Conservation (phyloP, 2,329 filamentous ascomycete species). For the Nigrospora osmanthi region DNA sequence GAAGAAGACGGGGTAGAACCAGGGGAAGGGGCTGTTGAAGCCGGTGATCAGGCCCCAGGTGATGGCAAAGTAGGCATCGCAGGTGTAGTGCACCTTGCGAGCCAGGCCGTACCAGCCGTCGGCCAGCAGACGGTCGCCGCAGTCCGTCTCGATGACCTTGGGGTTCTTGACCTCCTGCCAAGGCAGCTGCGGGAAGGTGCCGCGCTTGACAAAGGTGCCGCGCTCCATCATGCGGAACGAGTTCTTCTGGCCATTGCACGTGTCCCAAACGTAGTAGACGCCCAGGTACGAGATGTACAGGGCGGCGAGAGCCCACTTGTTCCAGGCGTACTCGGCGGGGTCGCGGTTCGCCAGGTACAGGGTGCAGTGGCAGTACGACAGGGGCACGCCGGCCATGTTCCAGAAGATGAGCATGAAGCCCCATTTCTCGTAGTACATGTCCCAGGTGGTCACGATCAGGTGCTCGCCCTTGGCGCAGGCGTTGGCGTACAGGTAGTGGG, state of each 20-base stretch:
- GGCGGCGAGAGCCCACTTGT: slow-evolving; percentile 54
- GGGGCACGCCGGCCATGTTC: slow-evolving; percentile 86
- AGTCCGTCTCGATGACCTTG: slow-evolving; percentile 63
- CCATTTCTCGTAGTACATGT: slow-evolving; percentile 97
- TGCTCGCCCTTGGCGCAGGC: slow-evolving; percentile 90
- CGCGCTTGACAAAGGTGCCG: slow-evolving; percentile 61
- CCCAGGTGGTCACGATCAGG: slow-evolving; percentile 83
- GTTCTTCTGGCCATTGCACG: slow-evolving; percentile 89
- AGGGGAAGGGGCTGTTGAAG: slow-evolving; percentile 67
- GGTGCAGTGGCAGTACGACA: slow-evolving; percentile 90
- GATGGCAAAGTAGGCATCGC: slow-evolving; percentile 40
- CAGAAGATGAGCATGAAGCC: slow-evolving; percentile 98
- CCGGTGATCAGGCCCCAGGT: slow-evolving; percentile 45
- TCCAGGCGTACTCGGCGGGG: slow-evolving; percentile 71
- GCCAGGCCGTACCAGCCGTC: slow-evolving; percentile 80
- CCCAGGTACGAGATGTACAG: slow-evolving; percentile 69
- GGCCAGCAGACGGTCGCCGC: slow-evolving; percentile 69
- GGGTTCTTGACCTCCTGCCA: slow-evolving; percentile 81
- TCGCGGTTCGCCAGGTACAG: slow-evolving; percentile 82
- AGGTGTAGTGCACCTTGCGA: slow-evolving; percentile 51
- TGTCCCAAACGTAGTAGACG: slow-evolving; percentile 89
- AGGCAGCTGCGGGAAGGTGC: slow-evolving; percentile 83
- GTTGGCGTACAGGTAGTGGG: slow-evolving; percentile 87
- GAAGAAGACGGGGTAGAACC: slow-evolving; percentile 86
- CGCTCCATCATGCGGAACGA: slow-evolving; percentile 76